Conservation (phyloP, 768 basidiomycete genomes). For the Daedaleopsis nitida region DNA sequence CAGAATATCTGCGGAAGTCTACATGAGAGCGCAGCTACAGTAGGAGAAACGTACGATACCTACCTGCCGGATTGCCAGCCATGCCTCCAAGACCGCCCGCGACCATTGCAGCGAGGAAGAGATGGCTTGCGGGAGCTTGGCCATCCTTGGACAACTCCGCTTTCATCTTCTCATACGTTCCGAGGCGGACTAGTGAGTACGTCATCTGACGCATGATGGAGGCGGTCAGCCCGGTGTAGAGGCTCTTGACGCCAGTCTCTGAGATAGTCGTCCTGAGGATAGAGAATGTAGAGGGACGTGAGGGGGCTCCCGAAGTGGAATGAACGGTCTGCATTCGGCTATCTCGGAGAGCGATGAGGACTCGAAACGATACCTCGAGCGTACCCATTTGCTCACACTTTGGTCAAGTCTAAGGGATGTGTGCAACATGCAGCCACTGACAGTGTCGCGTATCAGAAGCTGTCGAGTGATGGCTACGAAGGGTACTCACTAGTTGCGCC, state of each 20-base stretch:
- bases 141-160: slow-evolving; percentile 50
- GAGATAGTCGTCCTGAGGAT: slow-evolving; percentile 66
- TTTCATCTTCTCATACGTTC: slow-evolving; percentile 81
- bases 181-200: slow-evolving; percentile 84
- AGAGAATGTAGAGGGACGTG: slow-evolving; percentile 63
- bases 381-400: slow-evolving; percentile 59
- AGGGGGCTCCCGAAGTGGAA: slow-evolving; percentile 40
- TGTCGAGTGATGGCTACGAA: background rate
- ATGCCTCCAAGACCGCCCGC: slow-evolving; percentile 84
- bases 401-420: slow-evolving; percentile 83
- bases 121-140: slow-evolving; percentile 51
- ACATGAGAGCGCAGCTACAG: background rate
- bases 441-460: background rate
- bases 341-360: background rate
- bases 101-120: slow-evolving; percentile 65
- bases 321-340: slow-evolving; percentile 83
- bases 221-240: slow-evolving; percentile 82
- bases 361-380: background rate
- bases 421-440: slow-evolving; percentile 81
- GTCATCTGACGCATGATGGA: slow-evolving; percentile 89
- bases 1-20: slow-evolving; percentile 53
- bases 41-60: slow-evolving; percentile 14
- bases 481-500: slow-evolving; percentile 37
- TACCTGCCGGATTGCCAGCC: slow-evolving; percentile 83
- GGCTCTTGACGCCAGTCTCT: slow-evolving; percentile 68